Evolutionary conservation across 75 land plant species (phyloP).

Genomic region (Cupressus sempervirens): DNA sequence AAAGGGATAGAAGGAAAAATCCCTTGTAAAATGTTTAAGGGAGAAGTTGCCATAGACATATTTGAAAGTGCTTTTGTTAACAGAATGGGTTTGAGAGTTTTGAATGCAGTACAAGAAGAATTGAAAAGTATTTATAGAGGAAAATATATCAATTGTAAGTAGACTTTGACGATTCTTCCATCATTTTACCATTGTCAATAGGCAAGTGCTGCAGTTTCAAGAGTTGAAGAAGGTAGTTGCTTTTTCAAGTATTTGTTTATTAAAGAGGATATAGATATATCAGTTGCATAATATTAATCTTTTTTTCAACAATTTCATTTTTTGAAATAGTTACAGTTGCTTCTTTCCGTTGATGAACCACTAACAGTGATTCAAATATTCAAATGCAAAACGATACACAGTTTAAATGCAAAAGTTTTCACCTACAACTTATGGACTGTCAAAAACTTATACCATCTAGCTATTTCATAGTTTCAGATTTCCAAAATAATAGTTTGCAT

Average conservation of each 20-base stretch:
- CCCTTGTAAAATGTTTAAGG: background rate
- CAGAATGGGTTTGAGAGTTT: background rate
- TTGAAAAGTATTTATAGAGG: background rate
- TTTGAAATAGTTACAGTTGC: no score
- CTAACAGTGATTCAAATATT: no score
- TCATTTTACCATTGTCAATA: background rate
- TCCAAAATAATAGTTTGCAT: background rate
- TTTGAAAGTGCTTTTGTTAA: no score
- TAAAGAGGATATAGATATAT: background rate
- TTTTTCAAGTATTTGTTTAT: no score
- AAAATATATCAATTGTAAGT: background rate
- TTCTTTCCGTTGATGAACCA: no score
- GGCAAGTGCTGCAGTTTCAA: background rate
- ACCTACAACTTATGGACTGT: no score
- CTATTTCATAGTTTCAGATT: background rate
- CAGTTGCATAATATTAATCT: background rate
- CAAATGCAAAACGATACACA: no score
- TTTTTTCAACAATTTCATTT: background rate
- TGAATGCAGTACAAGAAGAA: background rate
- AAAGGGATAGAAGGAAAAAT: background rate
- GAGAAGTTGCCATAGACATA: background rate
- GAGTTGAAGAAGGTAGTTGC: background rate
- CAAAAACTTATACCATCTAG: no score
- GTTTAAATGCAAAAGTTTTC: no score
- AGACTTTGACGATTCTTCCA: background rate